Evolutionary conservation across 345 rosid genomes (phyloP), one percentile per base, ranked within the genome.

Genomic region (Populus euphratica): DNA sequence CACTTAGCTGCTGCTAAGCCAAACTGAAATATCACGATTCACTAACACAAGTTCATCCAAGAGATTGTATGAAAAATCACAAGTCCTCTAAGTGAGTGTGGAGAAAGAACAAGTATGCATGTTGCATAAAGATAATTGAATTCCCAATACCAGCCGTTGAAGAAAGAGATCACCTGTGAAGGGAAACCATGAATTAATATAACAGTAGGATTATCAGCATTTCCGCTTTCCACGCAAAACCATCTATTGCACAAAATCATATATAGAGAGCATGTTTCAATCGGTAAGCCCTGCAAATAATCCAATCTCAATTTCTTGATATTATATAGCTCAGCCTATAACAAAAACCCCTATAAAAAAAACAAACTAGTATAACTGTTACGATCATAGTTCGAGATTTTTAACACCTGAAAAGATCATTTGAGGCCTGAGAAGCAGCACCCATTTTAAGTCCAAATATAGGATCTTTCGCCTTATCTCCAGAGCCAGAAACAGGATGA

Each of bases 361-460:
- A 29, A 31, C 9, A 69, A 5, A 25, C 41, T 35, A 18, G 52
- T 69, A 13, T 8, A 54, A 66, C 39, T 43, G 7, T 63, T 6
- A 2, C 23, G 35, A 70, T 29, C 49, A 36, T n/a, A 31, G 69
- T 50, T 54, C 59, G 29, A 38, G 8, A 70, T 5, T 67, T 68
- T 47, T 13, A 47, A 67, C 76, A 91, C 99, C 99, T 84, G 89
- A 95, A 93, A 79, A 89, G 70, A 83, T 93, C 96, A 49, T 78
- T 83, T 2, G 93, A 83, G 77, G 94, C 88, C 81, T 93, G 99
- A 77, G 98, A 93, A 80, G 87, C 78, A 39, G 91, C 80, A 68
- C 97, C 97, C 94, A 93, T 91, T 67, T 89, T 80, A 16, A 95
- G 89, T 84, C 99, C 99, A 63, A 95, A 95, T 74, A 93, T 84